Conservation (phyloP, 805 yeast genomes). For the Saccharomycopsis babjevae region DNA sequence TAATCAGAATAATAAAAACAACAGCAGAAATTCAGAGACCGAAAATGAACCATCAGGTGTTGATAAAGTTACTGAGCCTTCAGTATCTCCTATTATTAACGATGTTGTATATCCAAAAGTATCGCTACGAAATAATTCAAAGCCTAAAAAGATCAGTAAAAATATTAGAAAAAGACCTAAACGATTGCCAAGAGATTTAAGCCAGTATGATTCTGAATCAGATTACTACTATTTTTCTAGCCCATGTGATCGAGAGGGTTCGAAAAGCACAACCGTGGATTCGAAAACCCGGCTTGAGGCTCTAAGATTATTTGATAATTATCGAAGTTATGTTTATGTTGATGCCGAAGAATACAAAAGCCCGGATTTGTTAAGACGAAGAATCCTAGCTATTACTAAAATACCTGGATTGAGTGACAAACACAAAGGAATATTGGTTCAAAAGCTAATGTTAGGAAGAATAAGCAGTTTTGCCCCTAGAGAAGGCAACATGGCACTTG, state of each 20-base stretch:
- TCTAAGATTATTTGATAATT: conserved; percentile 1
- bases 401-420: conserved; percentile 23
- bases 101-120: conserved; percentile 43
- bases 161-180: neutral
- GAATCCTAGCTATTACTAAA: conserved; percentile 23
- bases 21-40: neutral
- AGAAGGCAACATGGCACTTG: conserved; percentile 8
- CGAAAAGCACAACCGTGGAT: neutral
- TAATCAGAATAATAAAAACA: neutral
- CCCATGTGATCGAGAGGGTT: conserved; percentile 7
- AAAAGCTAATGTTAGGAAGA: conserved; percentile 27
- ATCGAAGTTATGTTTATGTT: neutral
- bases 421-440: conserved; percentile 27
- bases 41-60: conserved; percentile 44
- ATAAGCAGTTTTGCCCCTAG: conserved; percentile 7
- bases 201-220: conserved; percentile 12
- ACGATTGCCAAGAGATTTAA: neutral
- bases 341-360: conserved; percentile 6
- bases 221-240: neutral
- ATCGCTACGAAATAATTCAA: conserved; percentile 19
- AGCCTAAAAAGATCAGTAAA: conserved; percentile 8
- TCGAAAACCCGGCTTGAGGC: neutral
- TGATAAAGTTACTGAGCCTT: conserved; percentile 36
- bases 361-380: conserved; percentile 10
- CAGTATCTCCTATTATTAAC: conserved; percentile 38